A percentile compares a stretch with the other conserved stretches of the same genome.
Evolutionary conservation across 2,329 filamentous ascomycete genomes (phyloP).

Genomic region (Chalaropsis ovoidea): DNA sequence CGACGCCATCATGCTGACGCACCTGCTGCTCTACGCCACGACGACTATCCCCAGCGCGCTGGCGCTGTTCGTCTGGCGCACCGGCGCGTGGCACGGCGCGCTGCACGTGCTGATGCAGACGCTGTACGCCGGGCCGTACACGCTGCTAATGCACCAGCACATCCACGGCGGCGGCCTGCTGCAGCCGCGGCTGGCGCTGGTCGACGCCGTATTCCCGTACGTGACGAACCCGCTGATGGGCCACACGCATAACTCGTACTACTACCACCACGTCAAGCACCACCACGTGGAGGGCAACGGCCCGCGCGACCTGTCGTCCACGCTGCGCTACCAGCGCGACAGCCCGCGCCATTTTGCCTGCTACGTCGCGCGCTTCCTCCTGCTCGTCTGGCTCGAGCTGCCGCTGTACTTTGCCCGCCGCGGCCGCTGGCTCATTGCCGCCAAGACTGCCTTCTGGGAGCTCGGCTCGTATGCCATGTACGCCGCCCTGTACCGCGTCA

Average conservation of each 20-base stretch:
- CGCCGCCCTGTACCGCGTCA: slow-evolving; percentile 41
- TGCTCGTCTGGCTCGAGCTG: slow-evolving; percentile 64
- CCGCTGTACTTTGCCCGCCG: slow-evolving; percentile 62
- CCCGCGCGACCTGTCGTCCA: slow-evolving; percentile 47
- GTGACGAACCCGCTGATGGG: slow-evolving; percentile 66
- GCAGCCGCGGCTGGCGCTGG: slow-evolving; percentile 40
- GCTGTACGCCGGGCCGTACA: slow-evolving; percentile 64
- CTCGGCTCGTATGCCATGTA: slow-evolving; percentile 45
- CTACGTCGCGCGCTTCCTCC: slow-evolving; percentile 63
- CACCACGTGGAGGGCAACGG: slow-evolving; percentile 49
- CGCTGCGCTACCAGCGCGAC: slow-evolving; percentile 66
- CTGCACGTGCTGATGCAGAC: slow-evolving; percentile 55
- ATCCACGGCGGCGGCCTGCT: slow-evolving; percentile 68
- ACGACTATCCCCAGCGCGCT: slow-evolving; percentile 61
- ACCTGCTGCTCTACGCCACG: slow-evolving; percentile 60
- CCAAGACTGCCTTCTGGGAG: slow-evolving; percentile 53
- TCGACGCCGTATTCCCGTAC: slow-evolving; percentile 63
- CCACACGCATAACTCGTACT: slow-evolving; percentile 79
- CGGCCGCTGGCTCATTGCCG: slow-evolving; percentile 44
- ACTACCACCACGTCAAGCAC: slow-evolving; percentile 77
- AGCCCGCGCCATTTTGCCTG: slow-evolving; percentile 54
- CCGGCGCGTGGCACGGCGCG: slow-evolving; percentile 54
- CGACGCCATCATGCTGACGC: slow-evolving; percentile 69
- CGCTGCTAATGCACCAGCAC: slow-evolving; percentile 74
- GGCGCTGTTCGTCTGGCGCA: slow-evolving; percentile 44